Conservation (phyloP, 169 alveolate genomes). For the Ophryocystis elektroscirrha region DNA sequence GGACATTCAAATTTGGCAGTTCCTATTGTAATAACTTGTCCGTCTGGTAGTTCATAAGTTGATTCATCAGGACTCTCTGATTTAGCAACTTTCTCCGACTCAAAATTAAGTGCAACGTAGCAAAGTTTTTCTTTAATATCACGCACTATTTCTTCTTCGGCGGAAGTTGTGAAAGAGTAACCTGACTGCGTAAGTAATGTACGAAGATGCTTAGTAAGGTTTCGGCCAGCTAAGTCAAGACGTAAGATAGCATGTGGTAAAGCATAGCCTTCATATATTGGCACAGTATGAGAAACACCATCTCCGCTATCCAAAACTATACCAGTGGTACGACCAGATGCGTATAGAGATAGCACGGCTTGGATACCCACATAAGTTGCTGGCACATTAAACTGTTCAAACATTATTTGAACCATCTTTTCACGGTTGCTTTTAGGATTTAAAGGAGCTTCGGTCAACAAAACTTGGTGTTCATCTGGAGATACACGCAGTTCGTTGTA, state of each 20-base stretch:
- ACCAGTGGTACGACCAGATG: constrained; percentile 98
- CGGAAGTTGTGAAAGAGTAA: constrained; percentile 76
- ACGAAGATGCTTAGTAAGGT: constrained; percentile 75
- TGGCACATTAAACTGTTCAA: constrained; percentile 92
- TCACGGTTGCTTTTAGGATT: constrained; percentile 94
- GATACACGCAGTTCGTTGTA: constrained; percentile 87
- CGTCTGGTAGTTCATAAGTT: constrained; percentile 95
- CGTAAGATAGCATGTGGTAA: constrained; percentile 87
- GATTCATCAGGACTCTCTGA: constrained; percentile 59
- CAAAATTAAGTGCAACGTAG: constrained; percentile 83
- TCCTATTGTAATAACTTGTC: constrained; percentile 73
- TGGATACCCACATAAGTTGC: constrained; percentile 85
- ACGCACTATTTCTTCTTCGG: constrained; percentile 86
- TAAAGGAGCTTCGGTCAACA: constrained; percentile 94
- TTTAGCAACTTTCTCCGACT: constrained; percentile 23
- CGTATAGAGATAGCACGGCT: constrained; percentile 89
- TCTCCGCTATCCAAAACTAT: constrained; percentile 95
- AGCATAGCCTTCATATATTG: constrained; percentile 96
- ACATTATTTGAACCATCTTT: constrained; percentile 80
- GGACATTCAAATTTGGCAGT: constrained; percentile 89
- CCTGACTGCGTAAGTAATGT: constrained; percentile 84
- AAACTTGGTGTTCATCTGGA: constrained; percentile 90
- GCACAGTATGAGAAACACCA: constrained; percentile 94
- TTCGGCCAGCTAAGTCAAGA: constrained; percentile 92
- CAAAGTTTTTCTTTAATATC: constrained; percentile 89